phyloP scores from a whole-genome alignment of 768 basidiomycete genomes.

The Lactarius indigo region DNA sequence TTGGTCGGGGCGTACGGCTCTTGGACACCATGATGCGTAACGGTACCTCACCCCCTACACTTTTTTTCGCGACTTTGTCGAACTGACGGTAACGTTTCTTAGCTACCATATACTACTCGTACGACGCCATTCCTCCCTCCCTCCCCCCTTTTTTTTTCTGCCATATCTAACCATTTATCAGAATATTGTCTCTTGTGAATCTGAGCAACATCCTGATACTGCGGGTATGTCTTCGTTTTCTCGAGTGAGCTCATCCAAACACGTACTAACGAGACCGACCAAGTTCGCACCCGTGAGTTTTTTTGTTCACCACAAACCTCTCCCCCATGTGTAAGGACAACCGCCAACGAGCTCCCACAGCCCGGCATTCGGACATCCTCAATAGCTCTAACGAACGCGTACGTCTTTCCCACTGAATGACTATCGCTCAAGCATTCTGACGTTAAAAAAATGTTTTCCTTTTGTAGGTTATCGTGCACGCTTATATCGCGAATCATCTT shows the following conservation, averaged over 20 bases:
- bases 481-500: not conserved
- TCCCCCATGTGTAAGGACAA: not conserved
- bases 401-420: not conserved
- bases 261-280: not conserved
- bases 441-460: not conserved
- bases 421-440: not conserved
- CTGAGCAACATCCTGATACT: not conserved
- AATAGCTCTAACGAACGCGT: not conserved
- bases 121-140: not conserved
- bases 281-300: constrained; percentile 1
- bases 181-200: not conserved
- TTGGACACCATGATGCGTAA: not conserved
- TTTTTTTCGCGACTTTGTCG: not conserved
- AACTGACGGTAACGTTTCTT: not conserved
- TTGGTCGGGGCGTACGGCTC: not conserved
- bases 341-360: not conserved
- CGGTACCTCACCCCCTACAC: not conserved
- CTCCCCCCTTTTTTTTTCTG: no score
- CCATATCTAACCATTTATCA: not conserved
- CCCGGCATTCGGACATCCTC: not conserved
- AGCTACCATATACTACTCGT: constrained; percentile 5
- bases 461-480: not conserved
- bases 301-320: not conserved
- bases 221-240: not conserved
- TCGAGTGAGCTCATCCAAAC: not conserved